Evolutionary conservation across 2,329 filamentous ascomycete species (phyloP).

Genomic region (Harringtonia aguacate): DNA sequence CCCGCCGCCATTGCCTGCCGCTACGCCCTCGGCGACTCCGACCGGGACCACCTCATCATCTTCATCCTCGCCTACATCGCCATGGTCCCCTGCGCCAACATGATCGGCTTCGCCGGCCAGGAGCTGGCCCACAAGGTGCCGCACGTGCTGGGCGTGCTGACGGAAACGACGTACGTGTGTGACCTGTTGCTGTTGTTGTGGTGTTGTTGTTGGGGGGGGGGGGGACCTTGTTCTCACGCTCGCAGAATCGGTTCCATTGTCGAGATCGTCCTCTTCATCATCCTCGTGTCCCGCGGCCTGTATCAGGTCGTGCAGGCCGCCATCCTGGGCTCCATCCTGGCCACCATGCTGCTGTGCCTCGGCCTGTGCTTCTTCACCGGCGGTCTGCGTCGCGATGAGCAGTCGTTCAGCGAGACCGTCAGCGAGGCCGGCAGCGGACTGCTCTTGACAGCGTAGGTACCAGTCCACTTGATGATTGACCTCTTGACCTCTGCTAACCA

Average conservation of each 20-base stretch:
- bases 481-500: background rate
- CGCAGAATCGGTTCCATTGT: slow-evolving; percentile 57
- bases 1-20: slow-evolving; percentile 58
- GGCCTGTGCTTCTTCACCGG: slow-evolving; percentile 73
- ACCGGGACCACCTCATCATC: slow-evolving; percentile 43
- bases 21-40: slow-evolving; percentile 22
- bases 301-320: slow-evolving; percentile 73
- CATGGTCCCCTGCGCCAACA: slow-evolving; percentile 67
- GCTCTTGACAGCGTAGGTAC: slow-evolving; percentile 63
- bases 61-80: slow-evolving; percentile 65
- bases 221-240: slow-evolving; percentile 3
- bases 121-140: slow-evolving; percentile 65
- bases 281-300: slow-evolving; percentile 44
- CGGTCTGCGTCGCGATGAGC: slow-evolving; percentile 55
- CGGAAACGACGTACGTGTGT: slow-evolving; percentile 46
- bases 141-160: slow-evolving; percentile 56
- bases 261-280: slow-evolving; percentile 75
- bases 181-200: too few species aligned
- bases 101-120: slow-evolving; percentile 64
- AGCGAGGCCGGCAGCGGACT: slow-evolving; percentile 71
- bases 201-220: too few species aligned
- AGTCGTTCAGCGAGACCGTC: slow-evolving; percentile 63
- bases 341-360: slow-evolving; percentile 70
- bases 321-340: slow-evolving; percentile 72
- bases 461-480: too few species aligned